Conservation (phyloP, 345 rosid genomes). For the Moricandia arvensis region DNA sequence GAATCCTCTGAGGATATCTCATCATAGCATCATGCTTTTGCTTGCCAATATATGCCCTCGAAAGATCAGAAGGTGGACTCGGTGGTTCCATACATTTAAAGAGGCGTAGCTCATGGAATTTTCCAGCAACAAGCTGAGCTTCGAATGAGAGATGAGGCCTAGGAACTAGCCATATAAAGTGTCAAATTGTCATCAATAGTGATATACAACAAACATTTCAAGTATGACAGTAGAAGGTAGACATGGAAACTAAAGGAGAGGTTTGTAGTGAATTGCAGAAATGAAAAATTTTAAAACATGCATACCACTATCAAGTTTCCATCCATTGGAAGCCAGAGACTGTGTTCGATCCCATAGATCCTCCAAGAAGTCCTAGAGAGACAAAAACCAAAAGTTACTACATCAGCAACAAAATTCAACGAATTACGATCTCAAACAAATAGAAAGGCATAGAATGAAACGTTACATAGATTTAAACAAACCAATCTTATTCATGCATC, state of each 20-base stretch:
- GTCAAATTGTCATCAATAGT: not conserved
- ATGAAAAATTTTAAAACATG: constrained; percentile 1
- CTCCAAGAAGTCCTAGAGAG: constrained; percentile 88
- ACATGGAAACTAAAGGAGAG: not conserved
- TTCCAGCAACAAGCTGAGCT: constrained; percentile 98
- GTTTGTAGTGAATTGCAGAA: not conserved
- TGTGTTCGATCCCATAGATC: constrained; percentile 83
- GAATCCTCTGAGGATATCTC: constrained; percentile 85
- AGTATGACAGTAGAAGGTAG: constrained; percentile 1
- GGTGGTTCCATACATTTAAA: constrained; percentile 80
- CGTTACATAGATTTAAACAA: not conserved
- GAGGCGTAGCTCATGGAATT: constrained; percentile 72
- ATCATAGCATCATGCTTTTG: constrained; percentile 81
- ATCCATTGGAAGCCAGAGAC: constrained; percentile 67
- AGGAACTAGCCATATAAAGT: constrained; percentile 56
- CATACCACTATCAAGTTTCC: constrained; percentile 94
- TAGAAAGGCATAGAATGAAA: not conserved
- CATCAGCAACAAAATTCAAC: constrained; percentile 6
- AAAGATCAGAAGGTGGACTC: constrained; percentile 49
- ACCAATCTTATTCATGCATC: constrained; percentile 3
- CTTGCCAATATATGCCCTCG: constrained; percentile 56
- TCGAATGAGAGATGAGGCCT: constrained; percentile 96
- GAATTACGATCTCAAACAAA: not conserved
- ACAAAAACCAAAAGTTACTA: constrained; percentile 21
- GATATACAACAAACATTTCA: constrained; percentile 1